Base-by-base conservation (phyloP, 2,329 filamentous ascomycete genomes). In the Madurella fahalii region DNA sequence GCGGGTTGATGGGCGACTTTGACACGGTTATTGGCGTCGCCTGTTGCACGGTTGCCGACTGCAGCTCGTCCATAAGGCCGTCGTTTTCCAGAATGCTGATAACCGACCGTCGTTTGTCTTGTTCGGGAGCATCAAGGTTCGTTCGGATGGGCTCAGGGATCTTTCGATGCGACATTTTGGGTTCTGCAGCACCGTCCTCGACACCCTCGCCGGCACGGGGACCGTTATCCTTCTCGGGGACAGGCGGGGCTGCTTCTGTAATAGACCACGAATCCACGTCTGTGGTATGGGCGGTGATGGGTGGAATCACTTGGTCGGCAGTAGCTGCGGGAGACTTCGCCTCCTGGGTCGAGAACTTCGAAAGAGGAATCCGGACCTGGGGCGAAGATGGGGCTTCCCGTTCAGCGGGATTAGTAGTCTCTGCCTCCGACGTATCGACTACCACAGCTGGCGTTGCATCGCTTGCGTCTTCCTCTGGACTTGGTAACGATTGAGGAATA, bases 1-100 rank as follows among this genome's bases (percentile, higher is more conserved):
- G 79, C 0, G 87, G 81, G 13, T 82, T 86, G 41, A 87, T 82
- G n/a, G 91, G 89, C n/a, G 90, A 90, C 69, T 91, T 92, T 18
- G 87, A 84, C 9, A 94, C 84, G 1, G 81, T 80, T 59, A 95
- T 83, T 2, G 89, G 86, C 66, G 86, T 87, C n/a, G 90, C 90
- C 72, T 96, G 84, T 66, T 94, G 81, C 16, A 95, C 75, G 2
- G 87, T 91, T 30, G 90, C 91, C 52, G 83, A 87, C 63, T 90
- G 87, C 52, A 95, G 74, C 71, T 95, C 91, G 54, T 95, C 88
- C 81, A 95, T 87, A 58, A 92, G 81, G 15, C 84, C 86, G 65
- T 94, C 89, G 68, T 93, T 89, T n/a, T 87, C 85, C 25, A 72
- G 79, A 40, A 83, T 72, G 66, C 80, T 80, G 41, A 78, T 64